phyloP scores from a whole-genome alignment of 2,329 filamentous ascomycete species.

The Fusarium verrucosum region DNA sequence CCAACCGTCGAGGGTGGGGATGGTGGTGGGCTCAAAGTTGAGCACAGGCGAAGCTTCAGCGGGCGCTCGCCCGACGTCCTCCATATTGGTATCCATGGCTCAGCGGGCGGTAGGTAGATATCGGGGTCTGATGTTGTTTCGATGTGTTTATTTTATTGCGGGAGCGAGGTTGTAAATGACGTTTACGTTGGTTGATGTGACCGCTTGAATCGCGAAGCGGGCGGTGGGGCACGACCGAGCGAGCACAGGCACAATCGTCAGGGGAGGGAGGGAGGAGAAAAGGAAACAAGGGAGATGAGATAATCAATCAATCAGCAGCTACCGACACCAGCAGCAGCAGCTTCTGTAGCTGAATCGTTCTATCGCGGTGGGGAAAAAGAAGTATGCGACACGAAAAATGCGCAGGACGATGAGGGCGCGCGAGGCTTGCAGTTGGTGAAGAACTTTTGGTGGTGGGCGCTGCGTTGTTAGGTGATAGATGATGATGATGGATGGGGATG shows the following conservation, averaged over 20 bases:
- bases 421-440: slow-evolving; percentile 28
- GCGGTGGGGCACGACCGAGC: slow-evolving; percentile 46
- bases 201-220: slow-evolving; percentile 45
- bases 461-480: slow-evolving; percentile 38
- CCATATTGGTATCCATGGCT: slow-evolving; percentile 97
- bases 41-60: slow-evolving; percentile 76
- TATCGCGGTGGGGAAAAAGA: slow-evolving; percentile 15
- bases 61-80: slow-evolving; percentile 90
- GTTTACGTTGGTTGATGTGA: slow-evolving; percentile 46
- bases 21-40: slow-evolving; percentile 81
- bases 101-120: no score
- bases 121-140: slow-evolving; percentile 6
- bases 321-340: slow-evolving; percentile 37
- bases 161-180: slow-evolving; percentile 40
- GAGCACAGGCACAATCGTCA: slow-evolving; percentile 45
- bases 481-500: no score
- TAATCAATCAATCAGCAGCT: slow-evolving; percentile 31
- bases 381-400: neutral
- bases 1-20: slow-evolving; percentile 95
- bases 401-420: slow-evolving; percentile 2
- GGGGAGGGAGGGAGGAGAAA: slow-evolving; percentile 34
- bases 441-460: slow-evolving; percentile 37
- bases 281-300: slow-evolving; percentile 20
- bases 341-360: slow-evolving; percentile 26
- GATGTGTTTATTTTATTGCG: slow-evolving; percentile 30